Conservation (phyloP, 768 basidiomycete species). For the Pleurotus djamor region DNA sequence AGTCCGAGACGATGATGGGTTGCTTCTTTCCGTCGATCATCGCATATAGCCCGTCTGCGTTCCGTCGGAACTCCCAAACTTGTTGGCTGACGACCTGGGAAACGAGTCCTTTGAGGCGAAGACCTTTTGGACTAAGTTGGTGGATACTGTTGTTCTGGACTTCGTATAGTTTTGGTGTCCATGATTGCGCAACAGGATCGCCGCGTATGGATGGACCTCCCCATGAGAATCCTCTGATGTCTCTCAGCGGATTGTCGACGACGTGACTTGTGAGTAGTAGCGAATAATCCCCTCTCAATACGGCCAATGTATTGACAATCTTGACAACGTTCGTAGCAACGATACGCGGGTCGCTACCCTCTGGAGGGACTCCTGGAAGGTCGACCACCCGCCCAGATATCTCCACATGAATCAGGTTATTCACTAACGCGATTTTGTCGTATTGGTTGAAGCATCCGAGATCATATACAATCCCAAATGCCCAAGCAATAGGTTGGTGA, state of each 20-base stretch:
- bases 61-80: not conserved
- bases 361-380: not conserved
- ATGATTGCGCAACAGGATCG: not conserved
- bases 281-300: not conserved
- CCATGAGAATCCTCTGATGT: not conserved
- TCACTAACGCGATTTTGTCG: conserved; percentile 3
- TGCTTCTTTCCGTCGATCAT: not conserved
- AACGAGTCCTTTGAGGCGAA: not conserved
- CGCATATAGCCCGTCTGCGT: not conserved
- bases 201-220: not conserved
- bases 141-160: not conserved
- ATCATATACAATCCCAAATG: conserved; percentile 5
- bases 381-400: not conserved
- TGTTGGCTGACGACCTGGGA: not conserved
- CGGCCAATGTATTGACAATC: not conserved
- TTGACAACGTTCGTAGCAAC: not conserved
- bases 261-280: conserved; percentile 1
- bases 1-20: not conserved
- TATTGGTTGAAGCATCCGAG: conserved; percentile 6
- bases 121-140: not conserved
- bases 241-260: not conserved
- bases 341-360: not conserved
- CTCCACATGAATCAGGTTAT: conserved; percentile 1
- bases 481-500: not conserved
- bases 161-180: conserved; percentile 1